Conservation (phyloP, 1,284 basidiomycete genomes). For the Trichosporon sp. region DNA sequence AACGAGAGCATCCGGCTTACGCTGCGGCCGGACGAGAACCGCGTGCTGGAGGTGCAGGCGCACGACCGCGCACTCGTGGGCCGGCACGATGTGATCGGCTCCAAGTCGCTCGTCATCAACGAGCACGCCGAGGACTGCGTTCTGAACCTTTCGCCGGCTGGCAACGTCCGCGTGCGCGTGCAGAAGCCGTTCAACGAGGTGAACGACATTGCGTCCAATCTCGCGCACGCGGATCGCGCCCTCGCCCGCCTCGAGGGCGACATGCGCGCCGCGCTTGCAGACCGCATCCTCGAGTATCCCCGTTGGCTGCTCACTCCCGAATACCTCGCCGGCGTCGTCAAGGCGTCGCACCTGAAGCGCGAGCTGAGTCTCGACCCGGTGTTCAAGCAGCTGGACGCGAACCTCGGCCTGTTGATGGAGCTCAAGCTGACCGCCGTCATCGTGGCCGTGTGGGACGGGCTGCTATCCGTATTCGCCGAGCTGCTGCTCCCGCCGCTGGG, state of each 20-base stretch:
- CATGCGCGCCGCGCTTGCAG: slow-evolving; percentile 44
- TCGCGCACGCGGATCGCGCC: slow-evolving; percentile 29
- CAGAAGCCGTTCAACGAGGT: slow-evolving; percentile 38
- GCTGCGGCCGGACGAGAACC: slow-evolving; percentile 21
- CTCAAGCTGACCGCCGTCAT: not conserved
- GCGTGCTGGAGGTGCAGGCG: slow-evolving; percentile 37
- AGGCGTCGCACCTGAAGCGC: slow-evolving; percentile 37
- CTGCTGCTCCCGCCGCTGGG: slow-evolving; percentile 46
- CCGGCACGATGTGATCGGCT: slow-evolving; percentile 45
- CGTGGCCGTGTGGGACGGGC: not conserved
- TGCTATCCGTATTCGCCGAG: slow-evolving; percentile 47
- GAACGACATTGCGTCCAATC: slow-evolving; percentile 44
- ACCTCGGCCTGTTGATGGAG: slow-evolving; percentile 29
- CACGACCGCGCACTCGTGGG: slow-evolving; percentile 47
- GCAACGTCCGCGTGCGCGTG: slow-evolving; percentile 43
- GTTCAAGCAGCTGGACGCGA: slow-evolving; percentile 46
- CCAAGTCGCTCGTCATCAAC: slow-evolving; percentile 25
- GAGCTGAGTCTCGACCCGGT: slow-evolving; percentile 39
- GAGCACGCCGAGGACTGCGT: slow-evolving; percentile 35
- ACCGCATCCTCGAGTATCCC: slow-evolving; percentile 42
- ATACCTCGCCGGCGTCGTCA: slow-evolving; percentile 27
- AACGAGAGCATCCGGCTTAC: slow-evolving; percentile 18
- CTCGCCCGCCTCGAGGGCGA: slow-evolving; percentile 38
- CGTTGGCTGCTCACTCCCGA: slow-evolving; percentile 27
- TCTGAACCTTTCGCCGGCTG: slow-evolving; percentile 41